Percentiles rank a stretch among this genome's conserved stretches.
These are phyloP conservation scores for Rubia peregrina DNA, from an alignment of 305 asterid species.

Conservation along the genomic window DNA sequence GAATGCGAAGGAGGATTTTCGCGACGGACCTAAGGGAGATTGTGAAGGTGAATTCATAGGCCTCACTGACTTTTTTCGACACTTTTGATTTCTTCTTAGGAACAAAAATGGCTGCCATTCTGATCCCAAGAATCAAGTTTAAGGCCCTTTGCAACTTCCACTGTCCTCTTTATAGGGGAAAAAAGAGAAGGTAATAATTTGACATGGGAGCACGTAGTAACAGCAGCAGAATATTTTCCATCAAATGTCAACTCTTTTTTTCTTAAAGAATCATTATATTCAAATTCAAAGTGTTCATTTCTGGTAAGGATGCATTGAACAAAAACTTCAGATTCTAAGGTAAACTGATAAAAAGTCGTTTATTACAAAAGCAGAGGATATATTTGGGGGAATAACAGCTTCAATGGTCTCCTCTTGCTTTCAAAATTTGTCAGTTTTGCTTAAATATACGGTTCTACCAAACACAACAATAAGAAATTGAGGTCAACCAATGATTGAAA, in stretches of 20 bases:
- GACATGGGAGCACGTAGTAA: constrained; percentile 28
- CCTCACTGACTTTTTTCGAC: constrained; percentile 22
- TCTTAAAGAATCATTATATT: neutral
- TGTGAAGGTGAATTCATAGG: constrained; percentile 21
- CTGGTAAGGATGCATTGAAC: neutral
- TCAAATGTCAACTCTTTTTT: constrained; percentile 9
- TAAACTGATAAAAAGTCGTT: neutral
- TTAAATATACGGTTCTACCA: neutral
- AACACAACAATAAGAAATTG: neutral
- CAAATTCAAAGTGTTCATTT: neutral
- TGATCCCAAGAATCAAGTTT: neutral
- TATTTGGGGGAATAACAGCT: too few relatives aligned
- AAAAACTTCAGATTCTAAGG: neutral
- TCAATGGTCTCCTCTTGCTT: too few relatives aligned
- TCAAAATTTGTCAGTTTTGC: too few relatives aligned
- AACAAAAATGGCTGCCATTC: constrained; percentile 31
- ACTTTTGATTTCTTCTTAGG: constrained; percentile 38
- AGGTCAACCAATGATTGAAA: neutral
- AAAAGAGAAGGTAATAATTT: neutral
- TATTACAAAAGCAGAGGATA: neutral
- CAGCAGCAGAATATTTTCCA: neutral
- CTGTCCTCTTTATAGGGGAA: constrained; percentile 18
- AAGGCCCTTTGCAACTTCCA: neutral
- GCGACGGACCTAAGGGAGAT: constrained; percentile 20
- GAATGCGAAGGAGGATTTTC: constrained; percentile 28